Conservation (phyloP, 148 eudicot genomes). For the Diospyros lotus region DNA sequence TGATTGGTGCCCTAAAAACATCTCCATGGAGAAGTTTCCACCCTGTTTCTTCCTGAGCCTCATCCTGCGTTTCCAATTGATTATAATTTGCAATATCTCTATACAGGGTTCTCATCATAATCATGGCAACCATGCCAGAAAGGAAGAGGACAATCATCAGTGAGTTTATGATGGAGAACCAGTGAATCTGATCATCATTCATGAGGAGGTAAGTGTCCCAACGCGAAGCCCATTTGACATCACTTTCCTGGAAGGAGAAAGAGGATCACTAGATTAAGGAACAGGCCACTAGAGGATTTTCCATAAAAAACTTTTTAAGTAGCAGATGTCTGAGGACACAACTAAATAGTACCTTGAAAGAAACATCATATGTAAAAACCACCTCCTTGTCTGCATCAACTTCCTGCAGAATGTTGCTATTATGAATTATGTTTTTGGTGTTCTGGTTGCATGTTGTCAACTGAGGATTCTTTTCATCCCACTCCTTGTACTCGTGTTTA, state of each 20-base stretch:
- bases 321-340: not conserved
- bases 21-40: constrained; percentile 49
- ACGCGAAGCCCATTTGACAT: constrained; percentile 48
- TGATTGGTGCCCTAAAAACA: constrained; percentile 36
- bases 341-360: constrained; percentile 36
- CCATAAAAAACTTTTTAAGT: not conserved
- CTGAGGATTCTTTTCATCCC: constrained; percentile 57
- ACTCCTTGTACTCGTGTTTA: constrained; percentile 50
- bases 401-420: constrained; percentile 49
- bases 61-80: constrained; percentile 42
- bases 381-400: constrained; percentile 44
- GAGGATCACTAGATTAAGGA: not conserved
- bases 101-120: constrained; percentile 44
- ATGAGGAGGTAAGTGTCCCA: constrained; percentile 50
- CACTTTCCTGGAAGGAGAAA: constrained; percentile 33
- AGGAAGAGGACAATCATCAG: constrained; percentile 46
- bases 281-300: not conserved
- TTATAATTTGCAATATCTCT: constrained; percentile 46
- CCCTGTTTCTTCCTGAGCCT: constrained; percentile 47
- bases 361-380: constrained; percentile 53
- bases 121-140: constrained; percentile 48
- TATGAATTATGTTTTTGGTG: constrained; percentile 39
- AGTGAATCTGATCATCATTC: constrained; percentile 48
- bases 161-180: constrained; percentile 46
- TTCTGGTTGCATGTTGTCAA: constrained; percentile 49